A percentile compares a stretch with the other conserved stretches of the same genome.
These are phyloP conservation scores for Seiridium cupressi DNA, from an alignment of 2,329 filamentous ascomycete species.

Conservation along the genomic window DNA sequence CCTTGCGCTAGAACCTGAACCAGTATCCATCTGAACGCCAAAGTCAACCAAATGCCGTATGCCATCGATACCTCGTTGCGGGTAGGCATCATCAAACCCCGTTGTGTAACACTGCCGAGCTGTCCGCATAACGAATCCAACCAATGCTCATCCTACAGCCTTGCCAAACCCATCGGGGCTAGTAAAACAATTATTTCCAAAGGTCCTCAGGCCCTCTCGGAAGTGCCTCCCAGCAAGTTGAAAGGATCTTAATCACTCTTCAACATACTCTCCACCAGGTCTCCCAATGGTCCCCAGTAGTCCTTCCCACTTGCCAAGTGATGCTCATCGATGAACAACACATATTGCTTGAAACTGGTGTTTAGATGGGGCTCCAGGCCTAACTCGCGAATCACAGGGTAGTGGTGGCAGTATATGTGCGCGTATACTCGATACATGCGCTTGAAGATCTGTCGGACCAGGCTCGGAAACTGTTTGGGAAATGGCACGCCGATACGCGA, in stretches of 20 bases:
- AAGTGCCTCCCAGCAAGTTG: neutral
- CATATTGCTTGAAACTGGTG: constrained; percentile 99
- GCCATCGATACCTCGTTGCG: neutral
- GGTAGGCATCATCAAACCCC: neutral
- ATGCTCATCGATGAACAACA: constrained; percentile 97
- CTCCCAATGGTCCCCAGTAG: constrained; percentile 93
- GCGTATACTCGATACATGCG: constrained; percentile 97
- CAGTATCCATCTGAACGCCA: constrained; percentile 23
- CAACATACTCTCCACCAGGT: constrained; percentile 97
- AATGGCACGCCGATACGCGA: constrained; percentile 93
- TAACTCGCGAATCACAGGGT: constrained; percentile 91
- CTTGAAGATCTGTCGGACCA: constrained; percentile 97
- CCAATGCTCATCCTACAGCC: too few species aligned
- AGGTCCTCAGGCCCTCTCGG: neutral
- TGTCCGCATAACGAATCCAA: too few species aligned
- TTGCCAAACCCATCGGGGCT: too few species aligned
- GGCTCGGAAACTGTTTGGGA: constrained; percentile 83
- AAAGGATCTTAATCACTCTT: constrained; percentile 68
- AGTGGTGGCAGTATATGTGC: constrained; percentile 99
- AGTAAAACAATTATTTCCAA: neutral
- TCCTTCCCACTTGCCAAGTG: constrained; percentile 88
- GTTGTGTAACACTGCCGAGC: neutral
- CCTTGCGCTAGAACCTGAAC: constrained; percentile 6
- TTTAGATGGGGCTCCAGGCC: constrained; percentile 96
- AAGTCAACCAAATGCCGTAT: constrained; percentile 8